phyloP scores from a whole-genome alignment of 306 rosid genomes.

The Cucurbita ficifolia region DNA sequence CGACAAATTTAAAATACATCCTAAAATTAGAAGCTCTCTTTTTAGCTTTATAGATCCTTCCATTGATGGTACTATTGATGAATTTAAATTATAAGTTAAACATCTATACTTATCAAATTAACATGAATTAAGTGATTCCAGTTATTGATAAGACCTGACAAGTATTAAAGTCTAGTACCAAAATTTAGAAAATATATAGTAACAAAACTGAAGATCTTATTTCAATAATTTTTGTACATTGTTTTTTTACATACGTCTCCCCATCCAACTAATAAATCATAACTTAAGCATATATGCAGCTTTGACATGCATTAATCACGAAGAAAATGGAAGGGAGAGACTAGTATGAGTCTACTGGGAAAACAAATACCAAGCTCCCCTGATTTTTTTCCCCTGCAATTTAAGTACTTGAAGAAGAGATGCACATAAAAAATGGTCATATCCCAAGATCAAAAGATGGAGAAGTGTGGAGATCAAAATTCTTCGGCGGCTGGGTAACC shows the following conservation, averaged over 20 bases:
- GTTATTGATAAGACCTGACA: not conserved
- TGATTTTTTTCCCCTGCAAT: not conserved
- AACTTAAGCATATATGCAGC: not conserved
- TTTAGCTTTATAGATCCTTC: too few relatives aligned
- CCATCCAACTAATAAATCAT: not conserved
- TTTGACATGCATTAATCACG: not conserved
- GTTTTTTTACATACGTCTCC: not conserved
- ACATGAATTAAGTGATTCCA: not conserved
- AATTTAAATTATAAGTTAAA: not conserved
- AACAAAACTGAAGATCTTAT: not conserved
- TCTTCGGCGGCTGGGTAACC: conserved; percentile 13
- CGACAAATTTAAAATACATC: too few relatives aligned
- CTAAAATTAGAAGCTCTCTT: too few relatives aligned
- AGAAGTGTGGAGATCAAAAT: conserved; percentile 14
- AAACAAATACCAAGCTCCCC: not conserved
- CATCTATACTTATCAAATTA: not conserved
- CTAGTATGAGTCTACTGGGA: not conserved
- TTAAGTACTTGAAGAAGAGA: not conserved
- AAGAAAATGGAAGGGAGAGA: not conserved
- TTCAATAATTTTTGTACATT: not conserved
- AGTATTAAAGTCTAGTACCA: not conserved
- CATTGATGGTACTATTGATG: not conserved
- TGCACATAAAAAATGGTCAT: conserved; percentile 10
- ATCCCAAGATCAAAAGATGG: conserved; percentile 92
- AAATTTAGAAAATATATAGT: not conserved